phyloP scores from a whole-genome alignment of 345 rosid species.

The Streptanthus diversifolius region DNA sequence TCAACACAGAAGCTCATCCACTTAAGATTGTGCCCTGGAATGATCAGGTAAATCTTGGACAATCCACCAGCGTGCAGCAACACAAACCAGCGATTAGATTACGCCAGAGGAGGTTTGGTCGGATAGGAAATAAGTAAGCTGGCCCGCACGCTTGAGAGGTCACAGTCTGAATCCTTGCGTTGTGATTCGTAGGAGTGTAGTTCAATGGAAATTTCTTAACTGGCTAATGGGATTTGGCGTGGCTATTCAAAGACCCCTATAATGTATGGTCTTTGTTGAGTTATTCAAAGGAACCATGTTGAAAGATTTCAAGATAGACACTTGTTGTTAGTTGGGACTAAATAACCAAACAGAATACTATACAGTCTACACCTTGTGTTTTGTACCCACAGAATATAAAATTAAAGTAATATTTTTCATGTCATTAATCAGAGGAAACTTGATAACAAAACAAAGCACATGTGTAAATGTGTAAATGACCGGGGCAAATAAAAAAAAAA shows the following conservation, averaged over 20 bases:
- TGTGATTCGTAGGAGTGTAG: constrained; percentile 8
- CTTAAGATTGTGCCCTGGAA: constrained; percentile 53
- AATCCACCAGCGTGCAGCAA: too few relatives aligned
- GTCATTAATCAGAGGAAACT: neutral
- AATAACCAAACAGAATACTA: neutral
- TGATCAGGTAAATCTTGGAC: constrained; percentile 1
- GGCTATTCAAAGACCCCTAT: constrained; percentile 7
- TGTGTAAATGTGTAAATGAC: neutral
- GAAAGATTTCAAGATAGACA: constrained; percentile 5
- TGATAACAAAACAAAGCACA: neutral
- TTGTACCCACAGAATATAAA: neutral
- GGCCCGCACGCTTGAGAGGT: neutral
- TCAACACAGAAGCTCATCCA: constrained; percentile 97
- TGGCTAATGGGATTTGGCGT: neutral
- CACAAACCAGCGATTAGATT: constrained; percentile 17
- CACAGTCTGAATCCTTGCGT: constrained; percentile 9
- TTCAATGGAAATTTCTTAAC: neutral
- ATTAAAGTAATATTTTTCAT: neutral
- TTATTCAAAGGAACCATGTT: constrained; percentile 7
- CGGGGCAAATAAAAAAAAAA: neutral
- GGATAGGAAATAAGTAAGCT: constrained; percentile 19
- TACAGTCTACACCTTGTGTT: neutral
- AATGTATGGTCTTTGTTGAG: constrained; percentile 9
- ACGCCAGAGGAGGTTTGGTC: constrained; percentile 33
- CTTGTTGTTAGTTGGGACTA: neutral